phyloP scores from a whole-genome alignment of 805 yeast genomes.

The Kuraishia borneana region DNA sequence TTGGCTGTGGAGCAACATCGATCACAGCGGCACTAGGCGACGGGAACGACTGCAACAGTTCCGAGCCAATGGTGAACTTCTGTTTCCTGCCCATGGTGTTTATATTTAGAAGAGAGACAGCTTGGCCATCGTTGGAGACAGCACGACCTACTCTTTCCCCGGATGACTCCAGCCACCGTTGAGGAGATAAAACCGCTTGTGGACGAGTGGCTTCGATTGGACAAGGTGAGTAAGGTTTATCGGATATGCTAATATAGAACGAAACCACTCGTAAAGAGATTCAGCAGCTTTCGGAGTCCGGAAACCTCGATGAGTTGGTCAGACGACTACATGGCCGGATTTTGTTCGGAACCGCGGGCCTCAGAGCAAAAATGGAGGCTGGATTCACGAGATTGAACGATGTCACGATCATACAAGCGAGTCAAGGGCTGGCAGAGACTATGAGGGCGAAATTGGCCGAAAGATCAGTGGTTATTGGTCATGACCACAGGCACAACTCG shows the following conservation, averaged over 20 bases:
- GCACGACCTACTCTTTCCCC: too few species aligned
- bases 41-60: background rate
- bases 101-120: too few species aligned
- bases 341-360: conserved; percentile 88
- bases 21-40: background rate
- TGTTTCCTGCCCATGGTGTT: background rate
- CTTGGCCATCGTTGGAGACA: too few species aligned
- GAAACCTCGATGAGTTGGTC: conserved; percentile 34
- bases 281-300: conserved; percentile 22
- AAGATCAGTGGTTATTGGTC: conserved; percentile 63
- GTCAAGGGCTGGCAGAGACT: conserved; percentile 67
- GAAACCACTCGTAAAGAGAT: conserved; percentile 45
- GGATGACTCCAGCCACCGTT: too few species aligned
- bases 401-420: conserved; percentile 80
- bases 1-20: background rate
- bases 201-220: conserved; percentile 26
- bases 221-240: conserved; percentile 14
- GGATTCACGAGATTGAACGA: conserved; percentile 87
- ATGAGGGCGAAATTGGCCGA: conserved; percentile 16
- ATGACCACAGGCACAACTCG: conserved; percentile 85
- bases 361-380: conserved; percentile 80
- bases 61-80: background rate
- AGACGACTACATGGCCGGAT: conserved; percentile 47
- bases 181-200: conserved; percentile 15
- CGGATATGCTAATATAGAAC: conserved; percentile 6